Evolutionary conservation across 176 grass and related monocot genomes (phyloP), one percentile per base, ranked within the genome.

Genomic region (Aegilops speltoides): DNA sequence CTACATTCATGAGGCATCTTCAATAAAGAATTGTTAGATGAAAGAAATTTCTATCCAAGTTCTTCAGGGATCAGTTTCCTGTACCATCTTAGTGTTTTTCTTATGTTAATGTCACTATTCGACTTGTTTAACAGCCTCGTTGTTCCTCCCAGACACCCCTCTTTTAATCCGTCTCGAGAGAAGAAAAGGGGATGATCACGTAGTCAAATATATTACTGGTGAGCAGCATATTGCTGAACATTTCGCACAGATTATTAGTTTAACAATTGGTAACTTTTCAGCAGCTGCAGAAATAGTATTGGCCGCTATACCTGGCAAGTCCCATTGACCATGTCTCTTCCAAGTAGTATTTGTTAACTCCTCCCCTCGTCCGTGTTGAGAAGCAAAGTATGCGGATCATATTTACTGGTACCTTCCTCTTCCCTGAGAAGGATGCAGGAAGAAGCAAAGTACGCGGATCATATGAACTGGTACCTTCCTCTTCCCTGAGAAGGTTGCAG

Each of bases 341-440:
- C 72, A 75, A 31, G 29, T 31, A 50, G 46, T 48, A 75, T 75
- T 76, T 75, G 14, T 76, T 43, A 50, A 76, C 73, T 76, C 3
- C 13, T 3, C 24, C 14, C 14, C 17, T 8, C 25, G 3, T 76
- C 43, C 16, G 0, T 52, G 28, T 48, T 45, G 7, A 75, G 28
- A 75, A 74, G 23, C 23, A 3, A 50, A 75, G 6, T 15, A 48
- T 5, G 14, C 14, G 14, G 23, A 48, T 24, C 7, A 46, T 24
- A 74, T 74, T 0, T 46, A 24, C 71, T 46, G 3, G 3, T 8
- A 17, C 8, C 72, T 48, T 71, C 19, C 20, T 74, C 14, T 73
- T 73, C 70, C n/a, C 16, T 50, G 72, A 23, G 12, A 7, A 75
- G 41, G 7, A 17, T 31, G 29, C 29, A 31, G 29, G 29, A 31